Percentiles rank a stretch among this genome's conserved stretches.
Conservation (phyloP, 2,329 filamentous ascomycete species). For the Colletotrichum spinosum region DNA sequence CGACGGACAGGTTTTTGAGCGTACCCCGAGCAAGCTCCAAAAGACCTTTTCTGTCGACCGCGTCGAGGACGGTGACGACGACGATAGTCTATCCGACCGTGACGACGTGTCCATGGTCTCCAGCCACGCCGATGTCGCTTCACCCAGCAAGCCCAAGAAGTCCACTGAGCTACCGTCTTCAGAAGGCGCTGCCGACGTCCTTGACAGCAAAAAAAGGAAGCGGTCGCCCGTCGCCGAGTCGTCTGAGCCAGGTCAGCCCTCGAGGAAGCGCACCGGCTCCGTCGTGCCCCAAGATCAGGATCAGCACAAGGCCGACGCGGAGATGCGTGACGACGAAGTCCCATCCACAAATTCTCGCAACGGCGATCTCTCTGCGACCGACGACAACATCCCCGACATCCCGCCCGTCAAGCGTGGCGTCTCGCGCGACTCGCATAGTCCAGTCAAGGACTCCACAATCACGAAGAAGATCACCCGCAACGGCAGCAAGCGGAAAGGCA, state of each 20-base stretch:
- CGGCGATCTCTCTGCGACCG: slow-evolving; percentile 55
- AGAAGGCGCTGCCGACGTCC: slow-evolving; percentile 49
- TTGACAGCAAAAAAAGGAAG: slow-evolving; percentile 62
- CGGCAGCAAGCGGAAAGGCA: slow-evolving; percentile 52
- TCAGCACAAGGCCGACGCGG: slow-evolving; percentile 43
- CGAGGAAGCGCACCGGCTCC: slow-evolving; percentile 66
- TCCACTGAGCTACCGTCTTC: slow-evolving; percentile 41
- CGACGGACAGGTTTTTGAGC: slow-evolving; percentile 67
- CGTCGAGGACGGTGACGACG: slow-evolving; percentile 48
- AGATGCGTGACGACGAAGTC: slow-evolving; percentile 48
- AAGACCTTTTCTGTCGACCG: slow-evolving; percentile 55
- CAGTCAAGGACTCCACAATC: slow-evolving; percentile 43
- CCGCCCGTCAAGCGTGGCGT: slow-evolving; percentile 54
- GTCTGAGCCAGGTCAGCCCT: slow-evolving; percentile 59
- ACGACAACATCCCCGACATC: slow-evolving; percentile 57
- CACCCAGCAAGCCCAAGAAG: slow-evolving; percentile 48
- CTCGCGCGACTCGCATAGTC: slow-evolving; percentile 40
- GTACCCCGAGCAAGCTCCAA: slow-evolving; percentile 82
- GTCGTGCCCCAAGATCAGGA: slow-evolving; percentile 53
- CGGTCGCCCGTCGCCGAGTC: slow-evolving; percentile 58
- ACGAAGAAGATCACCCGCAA: slow-evolving; percentile 56
- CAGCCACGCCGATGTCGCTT: slow-evolving; percentile 51
- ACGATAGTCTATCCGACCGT: slow-evolving; percentile 55
- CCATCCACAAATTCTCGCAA: slow-evolving; percentile 51
- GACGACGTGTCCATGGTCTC: slow-evolving; percentile 53